Conservation (phyloP, 495 filamentous ascomycete species). For the Penicillium salamii region DNA sequence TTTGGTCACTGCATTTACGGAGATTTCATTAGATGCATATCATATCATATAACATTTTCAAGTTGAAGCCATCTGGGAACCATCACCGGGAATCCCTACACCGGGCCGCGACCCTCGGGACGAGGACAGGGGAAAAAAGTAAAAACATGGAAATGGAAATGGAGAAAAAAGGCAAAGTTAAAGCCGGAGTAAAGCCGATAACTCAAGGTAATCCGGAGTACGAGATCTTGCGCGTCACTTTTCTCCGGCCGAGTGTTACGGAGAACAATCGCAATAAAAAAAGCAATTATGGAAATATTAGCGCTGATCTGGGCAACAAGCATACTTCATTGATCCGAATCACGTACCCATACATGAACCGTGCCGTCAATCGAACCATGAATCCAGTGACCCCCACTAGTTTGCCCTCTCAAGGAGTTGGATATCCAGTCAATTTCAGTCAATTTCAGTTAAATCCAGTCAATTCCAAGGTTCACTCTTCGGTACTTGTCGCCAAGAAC, state of each 20-base stretch:
- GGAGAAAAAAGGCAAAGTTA: neutral
- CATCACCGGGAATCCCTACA: neutral
- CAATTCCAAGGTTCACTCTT: too few species aligned
- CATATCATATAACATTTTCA: too few species aligned
- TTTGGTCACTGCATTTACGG: conserved; percentile 12
- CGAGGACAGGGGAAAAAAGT: neutral
- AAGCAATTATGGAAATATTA: neutral
- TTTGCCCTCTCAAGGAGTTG: too few species aligned
- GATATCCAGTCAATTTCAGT: too few species aligned
- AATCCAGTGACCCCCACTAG: conserved; percentile 18
- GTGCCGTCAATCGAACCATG: conserved; percentile 1
- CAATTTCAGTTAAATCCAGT: too few species aligned
- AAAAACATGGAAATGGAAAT: neutral
- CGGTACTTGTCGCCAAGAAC: neutral
- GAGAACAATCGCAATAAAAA: neutral
- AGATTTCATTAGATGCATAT: conserved; percentile 7
- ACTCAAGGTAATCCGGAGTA: too few species aligned
- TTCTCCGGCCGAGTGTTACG: conserved; percentile 1
- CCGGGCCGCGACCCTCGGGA: neutral
- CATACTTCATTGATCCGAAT: neutral
- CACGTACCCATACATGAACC: conserved; percentile 14
- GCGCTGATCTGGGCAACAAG: neutral
- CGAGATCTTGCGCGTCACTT: neutral
- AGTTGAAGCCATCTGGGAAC: too few species aligned
- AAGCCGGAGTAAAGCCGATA: neutral